These are phyloP conservation scores for Phaeosphaeriaceae sp. DNA, from an alignment of 2,329 filamentous ascomycete genomes.

Conservation along the genomic window DNA sequence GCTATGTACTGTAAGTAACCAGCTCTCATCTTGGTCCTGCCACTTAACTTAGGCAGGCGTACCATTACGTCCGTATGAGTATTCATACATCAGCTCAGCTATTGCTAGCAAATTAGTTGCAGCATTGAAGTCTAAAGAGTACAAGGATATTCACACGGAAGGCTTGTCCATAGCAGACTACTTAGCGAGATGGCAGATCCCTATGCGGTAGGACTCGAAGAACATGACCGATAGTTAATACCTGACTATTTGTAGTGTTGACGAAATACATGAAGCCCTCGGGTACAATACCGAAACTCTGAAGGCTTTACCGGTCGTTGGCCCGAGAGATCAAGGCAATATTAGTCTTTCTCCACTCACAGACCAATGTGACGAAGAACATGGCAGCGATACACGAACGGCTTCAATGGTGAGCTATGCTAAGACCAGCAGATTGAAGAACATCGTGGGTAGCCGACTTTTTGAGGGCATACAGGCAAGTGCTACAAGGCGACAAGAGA, in stretches of 20 bases:
- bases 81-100: neutral
- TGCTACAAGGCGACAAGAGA: too few species aligned
- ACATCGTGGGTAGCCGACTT: too few species aligned
- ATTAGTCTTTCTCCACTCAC: neutral
- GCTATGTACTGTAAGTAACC: neutral
- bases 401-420: too few species aligned
- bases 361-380: neutral
- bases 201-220: neutral
- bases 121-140: neutral
- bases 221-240: neutral
- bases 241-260: neutral
- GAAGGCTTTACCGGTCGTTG: neutral
- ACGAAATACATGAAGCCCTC: neutral
- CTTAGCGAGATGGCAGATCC: neutral
- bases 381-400: neutral
- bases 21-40: neutral
- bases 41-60: neutral
- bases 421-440: too few species aligned
- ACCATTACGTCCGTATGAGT: neutral
- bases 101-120: neutral
- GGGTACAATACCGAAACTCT: neutral
- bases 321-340: neutral
- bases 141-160: neutral
- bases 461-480: too few species aligned
- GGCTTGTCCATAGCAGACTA: neutral